A percentile compares a stretch with the other conserved stretches of the same genome.
Conservation (phyloP, 495 filamentous ascomycete species). For the Aspergillus saccharolyticus region DNA sequence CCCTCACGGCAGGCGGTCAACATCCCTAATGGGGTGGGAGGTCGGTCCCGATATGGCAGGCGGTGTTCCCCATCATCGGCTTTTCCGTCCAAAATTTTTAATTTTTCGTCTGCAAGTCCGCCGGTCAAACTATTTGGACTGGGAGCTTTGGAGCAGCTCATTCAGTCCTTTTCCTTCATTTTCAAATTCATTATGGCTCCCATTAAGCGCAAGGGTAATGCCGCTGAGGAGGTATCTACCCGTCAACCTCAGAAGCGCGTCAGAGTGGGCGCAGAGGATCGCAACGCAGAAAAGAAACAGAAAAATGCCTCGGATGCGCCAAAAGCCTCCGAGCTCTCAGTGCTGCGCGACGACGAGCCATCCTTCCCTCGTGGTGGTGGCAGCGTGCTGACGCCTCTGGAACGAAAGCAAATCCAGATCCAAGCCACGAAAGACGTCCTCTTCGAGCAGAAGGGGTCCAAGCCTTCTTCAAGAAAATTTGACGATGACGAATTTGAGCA, state of each 20-base stretch:
- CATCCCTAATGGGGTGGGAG: slow-evolving; percentile 4
- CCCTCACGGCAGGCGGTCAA: slow-evolving; percentile 19
- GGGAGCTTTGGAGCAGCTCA: slow-evolving; percentile 28
- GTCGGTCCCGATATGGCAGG: slow-evolving; percentile 5
- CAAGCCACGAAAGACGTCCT: slow-evolving; percentile 89
- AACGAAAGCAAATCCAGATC: slow-evolving; percentile 93
- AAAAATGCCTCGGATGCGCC: slow-evolving; percentile 27
- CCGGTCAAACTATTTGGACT: slow-evolving; percentile 26
- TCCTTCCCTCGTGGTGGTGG: slow-evolving; percentile 91
- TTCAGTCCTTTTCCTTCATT: slow-evolving; percentile 15
- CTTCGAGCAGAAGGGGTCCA: slow-evolving; percentile 72
- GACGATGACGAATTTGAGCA: slow-evolving; percentile 42
- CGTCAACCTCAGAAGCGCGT: slow-evolving; percentile 44
- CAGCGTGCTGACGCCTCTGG: slow-evolving; percentile 84
- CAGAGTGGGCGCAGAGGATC: slow-evolving; percentile 40
- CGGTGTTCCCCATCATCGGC: slow-evolving; percentile 15
- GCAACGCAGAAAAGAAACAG: slow-evolving; percentile 31
- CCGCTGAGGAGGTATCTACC: slow-evolving; percentile 32
- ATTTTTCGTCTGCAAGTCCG: slow-evolving; percentile 32
- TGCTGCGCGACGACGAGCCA: slow-evolving; percentile 71
- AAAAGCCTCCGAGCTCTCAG: slow-evolving; percentile 41
- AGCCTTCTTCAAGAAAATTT: slow-evolving; percentile 38
- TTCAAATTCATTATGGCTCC: slow-evolving; percentile 44
- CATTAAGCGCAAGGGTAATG: slow-evolving; percentile 48
- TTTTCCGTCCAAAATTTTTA: slow-evolving; percentile 31